A percentile compares a stretch with the other conserved stretches of the same genome.
Evolutionary conservation across 768 basidiomycete species (phyloP).

Genomic region (Naematelia aurantialba): DNA sequence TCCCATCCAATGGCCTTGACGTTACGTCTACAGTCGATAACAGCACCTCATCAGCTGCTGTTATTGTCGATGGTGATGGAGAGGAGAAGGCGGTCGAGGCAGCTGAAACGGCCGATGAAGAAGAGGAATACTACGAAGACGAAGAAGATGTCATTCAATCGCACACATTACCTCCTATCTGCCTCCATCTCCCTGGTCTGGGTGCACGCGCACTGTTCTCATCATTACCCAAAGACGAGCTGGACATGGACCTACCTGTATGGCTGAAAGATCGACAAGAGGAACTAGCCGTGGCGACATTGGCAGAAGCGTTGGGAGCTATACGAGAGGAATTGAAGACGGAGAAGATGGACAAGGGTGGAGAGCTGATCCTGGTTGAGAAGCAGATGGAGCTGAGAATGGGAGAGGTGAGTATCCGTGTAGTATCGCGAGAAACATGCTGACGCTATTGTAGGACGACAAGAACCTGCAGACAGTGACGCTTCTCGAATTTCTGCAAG

Average conservation of each 20-base stretch:
- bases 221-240: constrained; percentile 7
- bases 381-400: constrained; percentile 37
- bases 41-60: too few relatives aligned
- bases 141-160: constrained; percentile 55
- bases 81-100: neutral
- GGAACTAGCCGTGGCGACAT: constrained; percentile 53
- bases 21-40: too few relatives aligned
- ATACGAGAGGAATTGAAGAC: constrained; percentile 17
- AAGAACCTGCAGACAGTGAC: constrained; percentile 33
- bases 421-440: constrained; percentile 1
- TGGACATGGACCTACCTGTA: constrained; percentile 24
- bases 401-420: constrained; percentile 32
- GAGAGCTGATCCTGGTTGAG: constrained; percentile 33
- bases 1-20: too few relatives aligned
- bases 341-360: constrained; percentile 17
- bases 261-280: constrained; percentile 37
- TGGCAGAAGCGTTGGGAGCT: constrained; percentile 45
- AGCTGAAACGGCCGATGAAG: constrained; percentile 52
- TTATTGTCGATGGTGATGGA: neutral
- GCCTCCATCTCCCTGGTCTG: constrained; percentile 58
- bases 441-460: constrained; percentile 29
- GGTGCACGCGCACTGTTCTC: constrained; percentile 32
- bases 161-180: constrained; percentile 66
- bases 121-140: constrained; percentile 74
- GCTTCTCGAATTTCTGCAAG: constrained; percentile 52